Conservation (phyloP, 1,284 basidiomycete genomes). For the Lentinus polychrous region DNA sequence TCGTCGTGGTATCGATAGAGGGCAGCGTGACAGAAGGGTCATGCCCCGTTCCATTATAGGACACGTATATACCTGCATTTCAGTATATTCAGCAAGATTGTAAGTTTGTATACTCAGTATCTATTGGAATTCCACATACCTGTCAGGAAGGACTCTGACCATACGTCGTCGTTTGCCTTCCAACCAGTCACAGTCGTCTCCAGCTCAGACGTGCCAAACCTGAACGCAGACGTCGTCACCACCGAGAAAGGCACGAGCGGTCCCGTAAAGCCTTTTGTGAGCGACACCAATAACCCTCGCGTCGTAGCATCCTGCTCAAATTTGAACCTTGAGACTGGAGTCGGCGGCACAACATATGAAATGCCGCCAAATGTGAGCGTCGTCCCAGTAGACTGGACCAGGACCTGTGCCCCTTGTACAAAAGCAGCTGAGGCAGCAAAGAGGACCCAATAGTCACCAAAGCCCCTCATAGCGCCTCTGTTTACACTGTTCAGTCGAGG, state of each 20-base stretch:
- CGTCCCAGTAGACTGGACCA: conserved; percentile 11
- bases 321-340: conserved; percentile 19
- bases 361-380: conserved; percentile 19
- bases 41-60: conserved; percentile 15
- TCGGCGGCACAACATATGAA: conserved; percentile 22
- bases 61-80: conserved; percentile 19
- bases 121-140: conserved; percentile 11
- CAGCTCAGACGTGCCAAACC: conserved; percentile 16
- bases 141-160: conserved; percentile 20
- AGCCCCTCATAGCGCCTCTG: too few relatives aligned
- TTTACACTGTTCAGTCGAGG: too few relatives aligned
- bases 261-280: background rate
- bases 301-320: conserved; percentile 9
- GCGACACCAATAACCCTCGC: background rate
- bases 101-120: background rate
- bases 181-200: conserved; percentile 14
- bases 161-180: conserved; percentile 22
- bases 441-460: too few relatives aligned
- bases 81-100: background rate
- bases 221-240: conserved; percentile 13
- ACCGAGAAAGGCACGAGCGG: conserved; percentile 23
- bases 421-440: background rate
- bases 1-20: conserved; percentile 6
- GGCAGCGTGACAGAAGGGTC: conserved; percentile 10
- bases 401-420: background rate